Evolutionary conservation across 805 yeast genomes (phyloP).

Genomic region (Candida awuae): DNA sequence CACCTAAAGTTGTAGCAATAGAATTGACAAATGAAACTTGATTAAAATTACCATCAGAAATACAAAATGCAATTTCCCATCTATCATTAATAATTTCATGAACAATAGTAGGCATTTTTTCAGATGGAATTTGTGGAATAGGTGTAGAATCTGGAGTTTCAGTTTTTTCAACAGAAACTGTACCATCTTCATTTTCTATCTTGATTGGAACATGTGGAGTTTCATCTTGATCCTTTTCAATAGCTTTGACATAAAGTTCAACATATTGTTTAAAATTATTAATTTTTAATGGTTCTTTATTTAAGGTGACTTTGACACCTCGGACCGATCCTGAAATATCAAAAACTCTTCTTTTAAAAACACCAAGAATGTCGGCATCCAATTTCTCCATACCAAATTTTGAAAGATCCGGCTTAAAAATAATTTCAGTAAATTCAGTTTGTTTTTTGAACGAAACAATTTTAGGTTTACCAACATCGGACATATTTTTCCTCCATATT

Average conservation of each 20-base stretch:
- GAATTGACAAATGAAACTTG: conserved; percentile 97
- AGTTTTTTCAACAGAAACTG: background rate
- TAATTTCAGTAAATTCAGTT: conserved; percentile 75
- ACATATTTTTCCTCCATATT: conserved; percentile 85
- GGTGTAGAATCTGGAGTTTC: conserved; percentile 11
- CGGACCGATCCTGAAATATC: conserved; percentile 92
- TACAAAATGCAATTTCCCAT: conserved; percentile 95
- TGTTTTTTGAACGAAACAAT: conserved; percentile 52
- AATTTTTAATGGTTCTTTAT: conserved; percentile 63
- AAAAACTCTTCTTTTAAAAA: conserved; percentile 86
- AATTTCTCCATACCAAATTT: conserved; percentile 80
- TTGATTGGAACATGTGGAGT: conserved; percentile 11
- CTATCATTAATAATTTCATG: conserved; percentile 76
- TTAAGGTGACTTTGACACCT: conserved; percentile 69
- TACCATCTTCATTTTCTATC: conserved; percentile 7
- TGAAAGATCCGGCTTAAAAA: conserved; percentile 79
- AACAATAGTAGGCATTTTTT: conserved; percentile 50
- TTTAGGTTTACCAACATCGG: conserved; percentile 63
- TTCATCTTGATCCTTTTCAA: conserved; percentile 43
- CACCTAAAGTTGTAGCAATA: conserved; percentile 95
- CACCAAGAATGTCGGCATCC: conserved; percentile 77
- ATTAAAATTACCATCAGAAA: conserved; percentile 81
- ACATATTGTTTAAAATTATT: conserved; percentile 79
- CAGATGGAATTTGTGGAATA: conserved; percentile 15
- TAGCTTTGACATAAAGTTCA: conserved; percentile 78